Evolutionary conservation across 495 filamentous ascomycete genomes (phyloP).

Genomic region (Xylaria flabelliformis): DNA sequence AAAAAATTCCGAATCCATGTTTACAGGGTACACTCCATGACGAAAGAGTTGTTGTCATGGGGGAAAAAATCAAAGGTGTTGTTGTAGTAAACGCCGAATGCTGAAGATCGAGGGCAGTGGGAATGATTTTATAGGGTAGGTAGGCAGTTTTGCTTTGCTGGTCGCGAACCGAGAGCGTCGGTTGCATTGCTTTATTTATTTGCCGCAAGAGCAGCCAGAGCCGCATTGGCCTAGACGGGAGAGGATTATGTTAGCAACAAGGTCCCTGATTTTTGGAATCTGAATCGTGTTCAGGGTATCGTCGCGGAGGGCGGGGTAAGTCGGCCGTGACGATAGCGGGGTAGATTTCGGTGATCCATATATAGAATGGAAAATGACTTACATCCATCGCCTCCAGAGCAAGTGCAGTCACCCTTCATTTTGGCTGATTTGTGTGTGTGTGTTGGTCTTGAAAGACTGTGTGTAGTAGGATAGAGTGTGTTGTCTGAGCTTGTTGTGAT

Average conservation of each 20-base stretch:
- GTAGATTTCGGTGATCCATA: not conserved
- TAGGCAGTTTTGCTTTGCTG: too few relatives aligned
- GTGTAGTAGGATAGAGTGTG: too few relatives aligned
- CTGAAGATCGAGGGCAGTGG: conserved; percentile 13
- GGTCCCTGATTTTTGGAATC: not conserved
- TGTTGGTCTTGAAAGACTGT: conserved; percentile 23
- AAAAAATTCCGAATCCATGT: not conserved
- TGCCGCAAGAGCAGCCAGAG: conserved; percentile 50
- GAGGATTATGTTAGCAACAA: conserved; percentile 13
- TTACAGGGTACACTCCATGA: not conserved
- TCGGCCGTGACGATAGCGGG: conserved; percentile 23
- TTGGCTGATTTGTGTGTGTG: conserved; percentile 42
- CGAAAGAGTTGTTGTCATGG: not conserved
- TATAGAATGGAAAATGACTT: conserved; percentile 32
- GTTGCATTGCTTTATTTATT: conserved; percentile 39
- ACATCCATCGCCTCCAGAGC: conserved; percentile 54
- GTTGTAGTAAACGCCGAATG: conserved; percentile 10
- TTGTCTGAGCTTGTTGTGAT: not conserved
- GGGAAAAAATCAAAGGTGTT: not conserved
- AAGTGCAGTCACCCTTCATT: conserved; percentile 55
- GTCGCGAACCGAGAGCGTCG: not conserved
- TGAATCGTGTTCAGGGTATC: not conserved
- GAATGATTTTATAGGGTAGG: conserved; percentile 13
- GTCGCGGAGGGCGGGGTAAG: conserved; percentile 9
- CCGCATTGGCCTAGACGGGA: conserved; percentile 43